Evolutionary conservation across 352 stramenopile genomes (phyloP), one percentile per base, ranked within the genome.

Genomic region (Plasmopara viticola): DNA sequence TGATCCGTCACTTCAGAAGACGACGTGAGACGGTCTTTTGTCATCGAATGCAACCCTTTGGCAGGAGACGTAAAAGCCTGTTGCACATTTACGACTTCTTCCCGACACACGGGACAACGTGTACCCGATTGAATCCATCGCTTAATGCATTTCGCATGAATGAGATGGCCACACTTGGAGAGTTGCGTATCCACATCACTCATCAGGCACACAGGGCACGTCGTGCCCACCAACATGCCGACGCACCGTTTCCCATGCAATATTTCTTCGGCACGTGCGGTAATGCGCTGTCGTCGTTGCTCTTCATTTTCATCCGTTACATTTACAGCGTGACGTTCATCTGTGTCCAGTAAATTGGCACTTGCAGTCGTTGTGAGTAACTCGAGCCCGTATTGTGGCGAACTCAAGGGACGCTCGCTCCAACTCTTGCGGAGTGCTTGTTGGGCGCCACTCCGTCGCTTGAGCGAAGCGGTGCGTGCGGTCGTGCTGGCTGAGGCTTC

Each of bases 91-190:
- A 70, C 69, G 6, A 89, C 74, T 31, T 78, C 60, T 31, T 89
- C 67, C 14, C 75, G 64, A 41, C 78, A 89, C 59, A 87, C 74
- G 15, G 78, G 78, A 33, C 78, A 89, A 35, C 73, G 73, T 40
- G 74, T 73, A 38, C 72, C 72, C 6, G 70, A 78, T 58, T 87
- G 75, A 42, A 89, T 75, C 74, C 71, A 84, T 20, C 74, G 78
- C 58, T 86, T 87, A 53, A 89, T 87, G 47, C 78, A 89, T 62
- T 85, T 87, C 53, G 78, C 78, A 58, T 89, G 78, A 18, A 87
- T 74, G 35, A 75, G 59, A 56, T 89, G 78, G 30, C 74, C 76
- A 38, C 78, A 89, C 35, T 68, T 63, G 25, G 68, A 77, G 9
- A 89, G 51, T 46, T 83, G 72, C 28, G 78, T 87, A 60, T 89